Base-by-base conservation (phyloP, 202 grass and related monocot species). In the Setaria viridis region DNA sequence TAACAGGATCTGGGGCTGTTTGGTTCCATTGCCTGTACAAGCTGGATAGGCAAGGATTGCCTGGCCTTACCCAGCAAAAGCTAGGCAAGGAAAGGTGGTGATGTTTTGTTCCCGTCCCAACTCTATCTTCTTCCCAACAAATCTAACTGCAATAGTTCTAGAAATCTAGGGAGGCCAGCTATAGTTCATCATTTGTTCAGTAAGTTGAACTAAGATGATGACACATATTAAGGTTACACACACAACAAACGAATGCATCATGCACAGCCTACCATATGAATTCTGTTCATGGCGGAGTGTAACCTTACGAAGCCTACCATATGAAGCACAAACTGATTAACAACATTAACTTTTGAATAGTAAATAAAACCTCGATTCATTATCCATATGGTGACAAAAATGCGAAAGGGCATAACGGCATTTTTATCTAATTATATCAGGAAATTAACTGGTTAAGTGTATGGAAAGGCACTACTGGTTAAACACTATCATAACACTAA, bases 171-270 rank as follows among this genome's bases (percentile, higher is more conserved):
- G 32, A 65, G 47, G 7, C 47, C 29, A 72, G 25, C 7, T 50
- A 65, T 53, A 17, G 66, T 17, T 56, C 20, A 69, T 55, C n/a
- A 56, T 19, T 16, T 81, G 7, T 19, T 49, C 6, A 11, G 56
- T 51, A 16, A 80, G 15, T 29, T 14, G 5, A 80, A 69, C 16
- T 21, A 47, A 21, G 11, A 67, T 67, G 33, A 69, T 81, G 51
- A 81, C 2, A 42, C 13, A 16, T 69, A 53, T 6, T 80, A 20
- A 79, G 43, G 49, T 74, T 74, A n/a, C 49, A 35, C 66, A 41
- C 11, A 41, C 17, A 11, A 69, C 7, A 56, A 16, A 25, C 7
- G 4, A 67, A 53, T 53, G 11, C 33, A 67, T 80, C 10, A 57
- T 67, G 46, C 17, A 59, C 13, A 41, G 10, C 33, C 19, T 67